A percentile compares a stretch with the other conserved stretches of the same genome.
These are phyloP conservation scores for Schizothecium vesticola DNA, from an alignment of 495 filamentous ascomycete genomes.

Conservation along the genomic window DNA sequence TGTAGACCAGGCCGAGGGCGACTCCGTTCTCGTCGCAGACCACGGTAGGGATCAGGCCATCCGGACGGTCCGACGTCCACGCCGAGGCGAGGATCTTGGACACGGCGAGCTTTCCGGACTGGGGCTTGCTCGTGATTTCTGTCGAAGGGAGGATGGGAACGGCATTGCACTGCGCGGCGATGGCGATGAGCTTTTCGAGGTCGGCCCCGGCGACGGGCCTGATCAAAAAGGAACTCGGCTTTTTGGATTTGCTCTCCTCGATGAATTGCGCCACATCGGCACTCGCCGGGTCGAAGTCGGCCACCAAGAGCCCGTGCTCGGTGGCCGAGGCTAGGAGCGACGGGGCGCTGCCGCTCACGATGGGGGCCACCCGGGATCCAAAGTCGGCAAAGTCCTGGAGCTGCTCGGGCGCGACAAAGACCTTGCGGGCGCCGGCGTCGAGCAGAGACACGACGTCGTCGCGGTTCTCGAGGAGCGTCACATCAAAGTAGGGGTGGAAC, in stretches of 20 bases:
- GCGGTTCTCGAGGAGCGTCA: slow-evolving; percentile 57
- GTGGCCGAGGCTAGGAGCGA: slow-evolving; percentile 27
- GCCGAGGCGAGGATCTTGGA: slow-evolving; percentile 62
- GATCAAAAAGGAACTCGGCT: slow-evolving; percentile 43
- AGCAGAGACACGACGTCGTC: slow-evolving; percentile 75
- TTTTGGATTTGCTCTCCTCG: slow-evolving; percentile 41
- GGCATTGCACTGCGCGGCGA: slow-evolving; percentile 52
- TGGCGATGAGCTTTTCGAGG: slow-evolving; percentile 47
- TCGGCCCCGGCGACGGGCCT: slow-evolving; percentile 40
- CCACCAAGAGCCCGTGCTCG: slow-evolving; percentile 40
- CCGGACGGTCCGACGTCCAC: slow-evolving; percentile 74
- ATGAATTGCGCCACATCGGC: slow-evolving; percentile 38
- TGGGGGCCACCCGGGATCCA: slow-evolving; percentile 39
- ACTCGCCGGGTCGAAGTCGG: slow-evolving; percentile 39
- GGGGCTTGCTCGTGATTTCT: slow-evolving; percentile 58
- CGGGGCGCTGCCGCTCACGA: slow-evolving; percentile 29
- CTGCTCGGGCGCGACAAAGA: slow-evolving; percentile 72
- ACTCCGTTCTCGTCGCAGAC: slow-evolving; percentile 85
- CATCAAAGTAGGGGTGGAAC: slow-evolving; percentile 71
- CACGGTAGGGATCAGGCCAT: slow-evolving; percentile 78
- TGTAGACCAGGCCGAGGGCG: slow-evolving; percentile 87
- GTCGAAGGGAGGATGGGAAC: slow-evolving; percentile 74
- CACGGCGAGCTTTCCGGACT: slow-evolving; percentile 56
- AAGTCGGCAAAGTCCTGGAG: slow-evolving; percentile 39
- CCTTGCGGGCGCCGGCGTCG: slow-evolving; percentile 79